Conservation (phyloP, 2,329 filamentous ascomycete species). For the Arthrocladium fulminans region DNA sequence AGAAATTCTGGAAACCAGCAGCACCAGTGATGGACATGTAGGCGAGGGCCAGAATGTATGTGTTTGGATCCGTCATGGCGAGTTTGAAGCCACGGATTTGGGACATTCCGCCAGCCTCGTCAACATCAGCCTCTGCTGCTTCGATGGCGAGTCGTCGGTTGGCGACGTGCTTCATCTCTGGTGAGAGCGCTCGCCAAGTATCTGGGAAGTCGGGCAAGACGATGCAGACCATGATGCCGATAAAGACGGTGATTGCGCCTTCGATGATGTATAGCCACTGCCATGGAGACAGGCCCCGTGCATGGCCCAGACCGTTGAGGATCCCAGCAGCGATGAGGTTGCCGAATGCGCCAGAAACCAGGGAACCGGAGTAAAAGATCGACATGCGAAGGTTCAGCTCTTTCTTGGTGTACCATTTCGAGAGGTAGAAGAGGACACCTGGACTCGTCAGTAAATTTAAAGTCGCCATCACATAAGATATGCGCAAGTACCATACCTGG, state of each 20-base stretch:
- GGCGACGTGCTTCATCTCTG: constrained; percentile 40
- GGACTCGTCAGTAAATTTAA: not conserved
- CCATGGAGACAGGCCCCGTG: constrained; percentile 31
- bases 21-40: constrained; percentile 44
- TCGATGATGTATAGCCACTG: constrained; percentile 32
- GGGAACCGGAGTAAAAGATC: constrained; percentile 43
- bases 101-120: constrained; percentile 40
- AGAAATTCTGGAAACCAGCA: constrained; percentile 49
- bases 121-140: constrained; percentile 41
- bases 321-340: constrained; percentile 48
- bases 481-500: constrained; percentile 15
- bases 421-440: constrained; percentile 39
- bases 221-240: constrained; percentile 28
- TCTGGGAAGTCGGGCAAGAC: constrained; percentile 34
- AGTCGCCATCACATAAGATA: not conserved
- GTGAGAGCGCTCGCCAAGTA: constrained; percentile 36
- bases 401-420: constrained; percentile 45
- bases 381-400: constrained; percentile 44
- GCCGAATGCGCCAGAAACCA: constrained; percentile 45
- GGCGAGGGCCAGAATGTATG: constrained; percentile 36
- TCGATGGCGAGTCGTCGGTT: constrained; percentile 44
- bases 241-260: constrained; percentile 28
- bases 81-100: constrained; percentile 42
- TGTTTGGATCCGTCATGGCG: constrained; percentile 27
- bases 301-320: constrained; percentile 31